These are phyloP conservation scores for Biscutella laevigata DNA, from an alignment of 441 rosid species.

Conservation along the genomic window DNA sequence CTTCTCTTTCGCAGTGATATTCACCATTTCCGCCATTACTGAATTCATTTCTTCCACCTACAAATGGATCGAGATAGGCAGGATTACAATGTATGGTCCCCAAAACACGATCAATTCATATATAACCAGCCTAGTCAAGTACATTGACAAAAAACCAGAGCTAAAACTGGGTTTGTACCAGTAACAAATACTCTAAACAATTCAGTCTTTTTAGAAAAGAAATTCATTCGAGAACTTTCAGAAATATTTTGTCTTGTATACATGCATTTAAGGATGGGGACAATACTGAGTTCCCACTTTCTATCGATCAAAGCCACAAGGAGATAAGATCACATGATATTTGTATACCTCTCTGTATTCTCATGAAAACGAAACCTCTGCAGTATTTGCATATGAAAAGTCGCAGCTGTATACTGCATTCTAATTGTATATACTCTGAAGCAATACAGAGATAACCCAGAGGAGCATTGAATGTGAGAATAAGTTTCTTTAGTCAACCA, in stretches of 20 bases:
- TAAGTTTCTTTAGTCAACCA: not conserved
- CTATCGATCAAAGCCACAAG: not conserved
- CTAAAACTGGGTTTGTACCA: not conserved
- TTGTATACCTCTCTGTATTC: not conserved
- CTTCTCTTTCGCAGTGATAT: slow-evolving; percentile 38
- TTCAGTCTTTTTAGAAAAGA: not conserved
- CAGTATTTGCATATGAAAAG: not conserved
- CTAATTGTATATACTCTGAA: not conserved
- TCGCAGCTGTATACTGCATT: not conserved
- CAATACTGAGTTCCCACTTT: not conserved
- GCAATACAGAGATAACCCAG: not conserved
- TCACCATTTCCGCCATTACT: slow-evolving; percentile 39
- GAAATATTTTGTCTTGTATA: not conserved
- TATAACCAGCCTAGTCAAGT: not conserved
- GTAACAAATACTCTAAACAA: not conserved
- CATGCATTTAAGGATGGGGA: not conserved
- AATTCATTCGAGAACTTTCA: not conserved
- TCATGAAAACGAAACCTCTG: not conserved
- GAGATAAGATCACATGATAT: not conserved
- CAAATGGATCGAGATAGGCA: not conserved
- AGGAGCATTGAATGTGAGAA: not conserved
- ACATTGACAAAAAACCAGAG: not conserved
- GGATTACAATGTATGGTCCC: not conserved
- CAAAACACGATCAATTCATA: not conserved
- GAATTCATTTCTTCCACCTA: slow-evolving; percentile 52